A percentile compares a stretch with the other conserved stretches of the same genome.
These are phyloP conservation scores for Nepenthes mirabilis DNA, from an alignment of 148 eudicot species.

Conservation along the genomic window DNA sequence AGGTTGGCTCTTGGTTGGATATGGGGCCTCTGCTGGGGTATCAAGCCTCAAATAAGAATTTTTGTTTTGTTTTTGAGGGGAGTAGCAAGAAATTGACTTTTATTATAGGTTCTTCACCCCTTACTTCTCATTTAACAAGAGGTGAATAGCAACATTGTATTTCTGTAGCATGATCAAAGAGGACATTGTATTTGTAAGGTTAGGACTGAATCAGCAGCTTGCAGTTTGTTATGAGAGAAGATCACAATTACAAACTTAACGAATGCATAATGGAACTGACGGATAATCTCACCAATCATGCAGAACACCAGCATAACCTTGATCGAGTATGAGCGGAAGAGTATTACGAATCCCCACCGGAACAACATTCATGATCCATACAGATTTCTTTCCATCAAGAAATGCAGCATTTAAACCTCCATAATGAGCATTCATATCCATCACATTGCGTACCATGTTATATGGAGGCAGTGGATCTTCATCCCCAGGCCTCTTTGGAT, in stretches of 20 bases:
- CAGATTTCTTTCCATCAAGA: conserved; percentile 68
- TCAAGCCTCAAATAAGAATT: too few relatives aligned
- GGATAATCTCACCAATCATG: conserved; percentile 58
- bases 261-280: conserved; percentile 1
- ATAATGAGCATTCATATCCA: conserved; percentile 90
- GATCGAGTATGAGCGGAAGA: conserved; percentile 68
- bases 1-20: too few relatives aligned
- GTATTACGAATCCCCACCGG: conserved; percentile 56
- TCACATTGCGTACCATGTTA: conserved; percentile 87
- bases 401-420: conserved; percentile 80
- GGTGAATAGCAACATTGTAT: too few relatives aligned
- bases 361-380: conserved; percentile 97
- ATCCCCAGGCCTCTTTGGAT: conserved; percentile 95
- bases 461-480: conserved; percentile 97
- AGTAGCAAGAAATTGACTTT: too few relatives aligned
- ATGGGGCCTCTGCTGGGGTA: too few relatives aligned
- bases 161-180: too few relatives aligned
- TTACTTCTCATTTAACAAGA: too few relatives aligned
- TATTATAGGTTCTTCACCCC: too few relatives aligned
- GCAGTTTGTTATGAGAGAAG: not conserved
- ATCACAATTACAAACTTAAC: not conserved
- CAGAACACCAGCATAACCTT: conserved; percentile 69
- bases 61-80: too few relatives aligned
- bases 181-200: not conserved
- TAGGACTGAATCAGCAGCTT: not conserved